Base-by-base conservation (phyloP, 768 basidiomycete genomes). In the Lentinula edodes region DNA sequence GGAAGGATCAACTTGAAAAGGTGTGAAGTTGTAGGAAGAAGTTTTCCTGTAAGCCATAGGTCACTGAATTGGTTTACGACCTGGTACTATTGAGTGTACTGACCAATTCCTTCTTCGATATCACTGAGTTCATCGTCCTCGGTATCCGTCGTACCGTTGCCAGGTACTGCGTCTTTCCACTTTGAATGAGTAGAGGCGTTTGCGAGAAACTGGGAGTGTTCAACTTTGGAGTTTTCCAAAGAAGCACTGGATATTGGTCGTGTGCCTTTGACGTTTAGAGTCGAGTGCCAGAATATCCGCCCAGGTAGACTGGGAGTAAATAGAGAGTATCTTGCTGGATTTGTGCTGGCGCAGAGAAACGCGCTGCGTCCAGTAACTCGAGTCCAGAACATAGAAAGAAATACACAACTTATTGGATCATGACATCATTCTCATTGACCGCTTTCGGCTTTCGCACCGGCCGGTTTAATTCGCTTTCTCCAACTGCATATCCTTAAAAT, bases 1-100 rank as follows among this genome's bases (percentile, higher is more conserved):
- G 88, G 86, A 0, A 88, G 70, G 36, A 87, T 80, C 7, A 88
- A 74, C 68, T 87, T 88, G 77, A 88, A 85, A 16, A 89, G 72
- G 66, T 87, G 87, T 0, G 84, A 84, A 0, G 81, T 77, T 1
- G 87, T 89, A 2, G 86, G 82, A 1, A 80, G 76, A 2, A 88
- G 73, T 72, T 85, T 86, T 20, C 87, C 87, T 82, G 63, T 16
- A 63, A 16, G 39, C 32, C 38, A 34, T 46, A 43, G 48, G 50
- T 43, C 20, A 60, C 52, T 38, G 45, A 52, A 35, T 23, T 56
- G 52, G 34, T 48, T n/a, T 36, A 48, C 28, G 18, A 3, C 1
- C 23, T 23, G 2, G 23, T 23, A 23, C 23, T 23, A 23, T 23
- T 23, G 23, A 23, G 23, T 23, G 51, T 42, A 66, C 73, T 6